Percentiles rank a stretch among this genome's conserved stretches.
Conservation (phyloP, 2,329 filamentous ascomycete genomes). For the Trichophaea hybrida region DNA sequence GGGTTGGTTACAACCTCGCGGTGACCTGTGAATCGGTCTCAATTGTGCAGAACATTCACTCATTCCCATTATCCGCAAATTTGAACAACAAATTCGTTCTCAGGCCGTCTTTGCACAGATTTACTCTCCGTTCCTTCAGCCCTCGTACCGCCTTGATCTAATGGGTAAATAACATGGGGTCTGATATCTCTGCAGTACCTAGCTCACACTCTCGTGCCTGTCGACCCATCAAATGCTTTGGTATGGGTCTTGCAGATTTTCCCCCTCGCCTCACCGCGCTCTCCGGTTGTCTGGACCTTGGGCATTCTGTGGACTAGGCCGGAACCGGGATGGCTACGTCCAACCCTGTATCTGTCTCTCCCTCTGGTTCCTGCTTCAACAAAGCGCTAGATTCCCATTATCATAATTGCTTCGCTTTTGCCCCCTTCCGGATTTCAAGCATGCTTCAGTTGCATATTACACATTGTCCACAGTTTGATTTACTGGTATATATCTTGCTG, state of each 20-base stretch:
- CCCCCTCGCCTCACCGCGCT: neutral
- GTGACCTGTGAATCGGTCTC: neutral
- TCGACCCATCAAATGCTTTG: neutral
- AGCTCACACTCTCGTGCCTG: neutral
- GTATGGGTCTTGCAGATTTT: neutral
- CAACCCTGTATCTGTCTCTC: neutral
- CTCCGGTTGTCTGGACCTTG: neutral
- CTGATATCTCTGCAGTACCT: neutral
- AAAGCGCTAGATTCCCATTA: neutral
- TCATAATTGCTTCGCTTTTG: neutral
- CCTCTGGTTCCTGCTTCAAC: neutral
- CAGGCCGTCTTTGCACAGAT: neutral
- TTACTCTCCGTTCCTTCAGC: neutral
- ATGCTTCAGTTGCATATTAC: neutral
- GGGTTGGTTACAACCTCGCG: no score
- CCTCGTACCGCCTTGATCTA: neutral
- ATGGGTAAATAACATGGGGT: constrained; percentile 19
- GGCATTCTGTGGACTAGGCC: neutral
- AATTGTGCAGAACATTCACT: neutral
- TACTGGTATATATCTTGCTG: neutral
- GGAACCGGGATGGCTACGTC: neutral
- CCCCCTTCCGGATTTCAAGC: neutral
- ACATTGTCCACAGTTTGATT: neutral
- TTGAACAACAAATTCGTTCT: neutral
- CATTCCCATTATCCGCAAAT: neutral